Conservation (phyloP, 768 basidiomycete genomes). For the Amanita rubescens region DNA sequence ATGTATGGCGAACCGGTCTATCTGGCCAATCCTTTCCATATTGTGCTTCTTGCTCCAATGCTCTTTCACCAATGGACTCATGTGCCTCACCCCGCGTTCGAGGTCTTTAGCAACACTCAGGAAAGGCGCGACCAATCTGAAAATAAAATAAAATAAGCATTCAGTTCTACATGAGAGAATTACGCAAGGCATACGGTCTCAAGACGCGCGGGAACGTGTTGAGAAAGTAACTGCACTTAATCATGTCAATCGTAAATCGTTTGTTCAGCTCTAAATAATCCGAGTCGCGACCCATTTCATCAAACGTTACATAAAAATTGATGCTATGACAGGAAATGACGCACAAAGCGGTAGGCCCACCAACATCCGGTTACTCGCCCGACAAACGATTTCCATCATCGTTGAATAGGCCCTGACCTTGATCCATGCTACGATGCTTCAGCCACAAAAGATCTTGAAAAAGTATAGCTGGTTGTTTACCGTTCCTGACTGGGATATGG, state of each 20-base stretch:
- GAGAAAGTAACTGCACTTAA: conserved; percentile 14
- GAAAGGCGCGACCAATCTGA: conserved; percentile 12
- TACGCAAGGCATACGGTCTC: conserved; percentile 13
- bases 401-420: conserved; percentile 9
- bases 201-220: conserved; percentile 18
- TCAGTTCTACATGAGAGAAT: neutral
- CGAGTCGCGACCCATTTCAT: conserved; percentile 14
- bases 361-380: conserved; percentile 17
- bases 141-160: neutral
- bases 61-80: conserved; percentile 22
- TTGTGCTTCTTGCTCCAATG: conserved; percentile 15
- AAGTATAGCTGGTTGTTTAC: neutral
- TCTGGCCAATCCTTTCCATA: conserved; percentile 23
- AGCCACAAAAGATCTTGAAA: neutral
- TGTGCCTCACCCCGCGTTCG: conserved; percentile 13
- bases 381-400: conserved; percentile 16
- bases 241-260: conserved; percentile 12
- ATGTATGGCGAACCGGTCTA: conserved; percentile 20
- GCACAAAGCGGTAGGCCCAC: conserved; percentile 23
- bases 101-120: conserved; percentile 8
- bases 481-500: conserved; percentile 8
- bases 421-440: conserved; percentile 14
- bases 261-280: conserved; percentile 14
- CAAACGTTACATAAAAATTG: too few relatives aligned
- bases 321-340: neutral